phyloP scores from a whole-genome alignment of 371 early-diverging fungal genomes.

The Apophysomyces trapeziformis region DNA sequence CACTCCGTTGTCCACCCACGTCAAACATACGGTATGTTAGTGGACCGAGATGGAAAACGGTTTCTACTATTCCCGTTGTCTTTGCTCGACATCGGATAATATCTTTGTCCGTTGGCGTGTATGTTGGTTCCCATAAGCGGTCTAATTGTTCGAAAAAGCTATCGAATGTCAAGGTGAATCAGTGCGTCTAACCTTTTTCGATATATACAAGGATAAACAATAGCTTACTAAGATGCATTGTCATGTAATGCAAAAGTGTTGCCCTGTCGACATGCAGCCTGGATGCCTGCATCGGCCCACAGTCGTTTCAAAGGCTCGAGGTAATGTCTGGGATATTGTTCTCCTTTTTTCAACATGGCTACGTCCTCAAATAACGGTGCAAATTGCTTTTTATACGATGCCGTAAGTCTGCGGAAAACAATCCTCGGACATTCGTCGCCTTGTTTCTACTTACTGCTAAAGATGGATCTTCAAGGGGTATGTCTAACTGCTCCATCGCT shows the following conservation, averaged over 20 bases:
- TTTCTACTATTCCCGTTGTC: constrained; percentile 88
- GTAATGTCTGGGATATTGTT: constrained; percentile 66
- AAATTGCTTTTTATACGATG: constrained; percentile 21
- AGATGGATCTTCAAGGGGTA: constrained; percentile 58
- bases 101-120: constrained; percentile 85
- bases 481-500: constrained; percentile 76
- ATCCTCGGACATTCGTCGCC: neutral
- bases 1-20: constrained; percentile 93
- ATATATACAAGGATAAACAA: neutral
- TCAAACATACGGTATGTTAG: constrained; percentile 90
- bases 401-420: too few relatives aligned
- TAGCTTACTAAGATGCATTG: constrained; percentile 72
- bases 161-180: neutral
- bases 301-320: constrained; percentile 78
- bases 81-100: constrained; percentile 82
- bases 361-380: constrained; percentile 30
- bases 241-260: constrained; percentile 88
- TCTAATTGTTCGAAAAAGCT: constrained; percentile 87
- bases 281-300: constrained; percentile 81
- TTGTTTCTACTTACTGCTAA: constrained; percentile 45
- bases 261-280: constrained; percentile 67
- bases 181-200: neutral
- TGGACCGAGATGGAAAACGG: constrained; percentile 79
- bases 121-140: constrained; percentile 71
- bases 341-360: constrained; percentile 50